Base-by-base conservation (phyloP, 805 yeast genomes). In the Kregervanrija delftensis region DNA sequence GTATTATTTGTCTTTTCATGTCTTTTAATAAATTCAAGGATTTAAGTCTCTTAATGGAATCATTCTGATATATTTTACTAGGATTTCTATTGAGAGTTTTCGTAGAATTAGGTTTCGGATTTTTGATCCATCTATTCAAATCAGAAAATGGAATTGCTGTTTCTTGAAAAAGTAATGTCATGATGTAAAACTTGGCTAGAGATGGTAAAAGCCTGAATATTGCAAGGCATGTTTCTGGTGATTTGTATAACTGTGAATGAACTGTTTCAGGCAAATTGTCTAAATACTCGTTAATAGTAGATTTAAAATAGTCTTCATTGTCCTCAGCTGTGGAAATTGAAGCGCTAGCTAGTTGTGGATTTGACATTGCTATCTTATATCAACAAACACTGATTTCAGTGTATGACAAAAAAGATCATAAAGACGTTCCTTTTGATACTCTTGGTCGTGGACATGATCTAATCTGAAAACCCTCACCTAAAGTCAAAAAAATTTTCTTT, bases 151-250 rank as follows among this genome's bases (percentile, higher is more conserved):
- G 75, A 11, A 85, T 76, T 1, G 90, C 86, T 41, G 77, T 76
- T 44, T 86, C 93, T 55, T 81, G 78, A 65, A 87, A 93, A 14
- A 95, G 69, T 83, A 90, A 78, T 10, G 90, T 74, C 88, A 88
- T 83, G 41, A 91, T 80, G 56, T 84, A 83, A 63, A 87, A 84
- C 60, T 91, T 90, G 30, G 97, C 96, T 52, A 93, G 65, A 17
- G 90, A 81, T 0, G 99, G 96, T 13, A 93, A 71, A 47, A 93
- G 69, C 50, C 99, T 73, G 61, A 83, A 90, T n/a, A 93, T 82
- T 2, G 99, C 95, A 39, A 93, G 71, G 60, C 97, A 89, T 45
- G 99, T 87, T 11, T 97, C 96, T 2, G 99, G 96, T 42, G 86
- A 78, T 55, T 79, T 82, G 64, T 86, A 93, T 16, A 93, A 73